Evolutionary conservation across 2,329 filamentous ascomycete genomes (phyloP).

Genomic region (Fusarium papillatum): DNA sequence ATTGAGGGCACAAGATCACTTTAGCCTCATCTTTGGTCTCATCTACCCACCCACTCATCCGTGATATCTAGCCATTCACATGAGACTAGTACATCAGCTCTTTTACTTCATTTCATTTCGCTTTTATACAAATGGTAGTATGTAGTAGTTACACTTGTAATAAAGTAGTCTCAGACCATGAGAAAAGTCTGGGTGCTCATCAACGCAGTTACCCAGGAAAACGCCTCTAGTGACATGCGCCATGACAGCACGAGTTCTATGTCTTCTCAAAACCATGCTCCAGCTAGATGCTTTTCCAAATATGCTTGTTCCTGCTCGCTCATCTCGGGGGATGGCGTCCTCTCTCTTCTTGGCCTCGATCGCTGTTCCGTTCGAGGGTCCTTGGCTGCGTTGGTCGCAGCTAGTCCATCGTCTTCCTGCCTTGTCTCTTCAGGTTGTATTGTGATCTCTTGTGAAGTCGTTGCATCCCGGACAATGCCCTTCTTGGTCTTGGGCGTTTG

Average conservation of each 20-base stretch:
- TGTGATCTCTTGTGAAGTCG: conserved; percentile 12
- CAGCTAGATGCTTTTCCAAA: conserved; percentile 32
- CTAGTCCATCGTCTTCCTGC: conserved; percentile 15
- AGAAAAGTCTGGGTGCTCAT: conserved; percentile 2
- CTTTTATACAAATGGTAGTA: conserved; percentile 12
- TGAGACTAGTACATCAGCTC: too few species aligned
- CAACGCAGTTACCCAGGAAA: conserved; percentile 6
- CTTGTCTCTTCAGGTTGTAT: conserved; percentile 1
- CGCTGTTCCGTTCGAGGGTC: conserved; percentile 6
- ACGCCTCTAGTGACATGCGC: conserved; percentile 15
- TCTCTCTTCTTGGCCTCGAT: conserved; percentile 19
- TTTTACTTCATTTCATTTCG: conserved; percentile 1
- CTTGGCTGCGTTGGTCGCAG: conserved; percentile 5
- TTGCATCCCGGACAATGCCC: conserved; percentile 17
- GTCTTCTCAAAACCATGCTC: conserved; percentile 35
- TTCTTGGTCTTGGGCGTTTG: conserved; percentile 22
- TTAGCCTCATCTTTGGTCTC: neutral
- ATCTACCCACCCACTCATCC: neutral
- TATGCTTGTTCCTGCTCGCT: conserved; percentile 29
- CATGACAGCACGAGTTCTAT: conserved; percentile 22
- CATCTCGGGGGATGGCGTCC: conserved; percentile 14
- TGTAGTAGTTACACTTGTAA: conserved; percentile 19
- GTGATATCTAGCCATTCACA: neutral
- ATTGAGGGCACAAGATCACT: neutral
- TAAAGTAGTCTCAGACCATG: neutral